Conservation (phyloP, 2,329 filamentous ascomycete species). For the Fusarium sambucinum region DNA sequence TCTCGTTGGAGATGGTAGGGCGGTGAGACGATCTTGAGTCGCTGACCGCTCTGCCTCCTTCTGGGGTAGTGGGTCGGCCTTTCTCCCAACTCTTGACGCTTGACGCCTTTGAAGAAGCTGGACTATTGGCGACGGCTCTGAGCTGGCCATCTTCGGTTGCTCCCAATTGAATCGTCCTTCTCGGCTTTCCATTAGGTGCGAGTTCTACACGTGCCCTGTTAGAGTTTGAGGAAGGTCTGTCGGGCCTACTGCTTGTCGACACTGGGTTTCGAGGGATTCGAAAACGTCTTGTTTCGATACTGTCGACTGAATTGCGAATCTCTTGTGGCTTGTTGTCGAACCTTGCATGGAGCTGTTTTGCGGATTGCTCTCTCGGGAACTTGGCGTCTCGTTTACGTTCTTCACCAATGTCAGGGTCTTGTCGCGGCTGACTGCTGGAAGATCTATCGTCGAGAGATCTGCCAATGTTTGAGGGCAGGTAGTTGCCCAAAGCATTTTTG, state of each 20-base stretch:
- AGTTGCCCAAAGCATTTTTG: slow-evolving; percentile 4
- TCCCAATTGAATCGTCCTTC: background rate
- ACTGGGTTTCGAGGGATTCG: slow-evolving; percentile 25
- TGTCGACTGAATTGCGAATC: slow-evolving; percentile 12
- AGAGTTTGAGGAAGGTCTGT: slow-evolving; percentile 3
- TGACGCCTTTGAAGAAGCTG: slow-evolving; percentile 6
- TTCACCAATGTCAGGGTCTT: slow-evolving; percentile 12
- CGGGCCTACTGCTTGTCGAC: background rate
- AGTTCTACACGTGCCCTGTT: slow-evolving; percentile 24
- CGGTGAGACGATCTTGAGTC: slow-evolving; percentile 15
- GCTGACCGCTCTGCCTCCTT: slow-evolving; percentile 11
- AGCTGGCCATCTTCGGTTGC: slow-evolving; percentile 5
- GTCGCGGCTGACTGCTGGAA: slow-evolving; percentile 11
- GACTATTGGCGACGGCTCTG: slow-evolving; percentile 1
- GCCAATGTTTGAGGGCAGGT: slow-evolving; percentile 17
- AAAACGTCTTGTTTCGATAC: slow-evolving; percentile 1
- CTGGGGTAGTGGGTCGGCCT: slow-evolving; percentile 6
- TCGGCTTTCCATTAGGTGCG: slow-evolving; percentile 14
- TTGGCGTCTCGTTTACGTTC: slow-evolving; percentile 4
- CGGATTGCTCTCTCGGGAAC: slow-evolving; percentile 1
- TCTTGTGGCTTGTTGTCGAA: slow-evolving; percentile 31
- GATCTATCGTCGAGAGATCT: slow-evolving; percentile 8
- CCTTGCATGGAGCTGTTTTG: slow-evolving; percentile 22
- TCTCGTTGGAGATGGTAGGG: background rate
- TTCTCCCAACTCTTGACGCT: slow-evolving; percentile 12